phyloP scores from a whole-genome alignment of 768 basidiomycete species.

The Terana coerulea region DNA sequence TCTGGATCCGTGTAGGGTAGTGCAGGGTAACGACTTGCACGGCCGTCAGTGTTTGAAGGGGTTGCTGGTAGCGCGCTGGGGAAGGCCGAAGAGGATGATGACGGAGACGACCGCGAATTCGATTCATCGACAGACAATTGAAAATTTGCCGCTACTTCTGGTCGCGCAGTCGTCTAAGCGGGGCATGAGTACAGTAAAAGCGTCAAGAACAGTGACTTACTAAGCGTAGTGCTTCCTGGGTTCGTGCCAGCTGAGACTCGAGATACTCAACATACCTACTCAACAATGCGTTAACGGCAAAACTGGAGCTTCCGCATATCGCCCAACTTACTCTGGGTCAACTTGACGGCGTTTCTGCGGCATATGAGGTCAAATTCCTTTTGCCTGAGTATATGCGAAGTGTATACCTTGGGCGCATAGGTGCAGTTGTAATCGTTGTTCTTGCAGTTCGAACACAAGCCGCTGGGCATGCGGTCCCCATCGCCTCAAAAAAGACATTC shows the following conservation, averaged over 20 bases:
- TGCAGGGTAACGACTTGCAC: not conserved
- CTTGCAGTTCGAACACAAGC: conserved; percentile 52
- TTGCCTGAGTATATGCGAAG: not conserved
- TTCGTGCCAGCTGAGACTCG: conserved; percentile 10
- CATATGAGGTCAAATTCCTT: not conserved
- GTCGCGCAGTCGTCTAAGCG: not conserved
- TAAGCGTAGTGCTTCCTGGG: conserved; percentile 6
- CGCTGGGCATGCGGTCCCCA: conserved; percentile 19
- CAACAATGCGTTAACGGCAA: not conserved
- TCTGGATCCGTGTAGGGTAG: not conserved
- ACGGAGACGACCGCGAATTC: not conserved
- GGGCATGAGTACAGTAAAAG: not conserved
- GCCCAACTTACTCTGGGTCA: conserved; percentile 10
- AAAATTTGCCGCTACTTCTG: not conserved
- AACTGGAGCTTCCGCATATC: not conserved
- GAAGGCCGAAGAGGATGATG: not conserved
- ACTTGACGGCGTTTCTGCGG: conserved; percentile 9
- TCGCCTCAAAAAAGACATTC: conserved; percentile 6
- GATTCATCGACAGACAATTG: not conserved
- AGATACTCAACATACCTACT: conserved; percentile 10
- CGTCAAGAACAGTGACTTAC: not conserved
- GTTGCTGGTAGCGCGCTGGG: not conserved
- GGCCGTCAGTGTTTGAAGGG: not conserved
- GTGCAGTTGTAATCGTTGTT: conserved; percentile 50
- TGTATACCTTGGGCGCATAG: conserved; percentile 50